Evolutionary conservation across 2,329 filamentous ascomycete genomes (phyloP).

Genomic region (Neonectria coccinea): DNA sequence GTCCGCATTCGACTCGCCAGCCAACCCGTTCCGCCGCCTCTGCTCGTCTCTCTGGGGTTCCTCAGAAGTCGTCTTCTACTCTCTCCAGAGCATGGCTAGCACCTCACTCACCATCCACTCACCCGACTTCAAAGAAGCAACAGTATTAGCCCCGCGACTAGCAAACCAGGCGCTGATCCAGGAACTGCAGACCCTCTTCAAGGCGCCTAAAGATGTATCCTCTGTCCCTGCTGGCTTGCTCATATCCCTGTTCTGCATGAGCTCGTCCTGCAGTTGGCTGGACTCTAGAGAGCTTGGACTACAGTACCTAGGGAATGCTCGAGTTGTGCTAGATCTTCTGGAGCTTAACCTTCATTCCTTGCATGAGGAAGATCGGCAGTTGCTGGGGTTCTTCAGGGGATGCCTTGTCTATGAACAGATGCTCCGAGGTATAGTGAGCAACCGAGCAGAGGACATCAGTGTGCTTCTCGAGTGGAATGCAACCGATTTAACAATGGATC

Average conservation of each 20-base stretch:
- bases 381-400: slow-evolving; percentile 37
- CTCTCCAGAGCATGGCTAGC: slow-evolving; percentile 39
- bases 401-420: slow-evolving; percentile 38
- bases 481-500: slow-evolving; percentile 6
- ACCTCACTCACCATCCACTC: slow-evolving; percentile 29
- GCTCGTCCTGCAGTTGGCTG: slow-evolving; percentile 39
- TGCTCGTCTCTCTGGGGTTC: slow-evolving; percentile 34
- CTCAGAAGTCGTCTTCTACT: slow-evolving; percentile 33
- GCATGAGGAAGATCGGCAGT: slow-evolving; percentile 25
- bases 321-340: slow-evolving; percentile 31
- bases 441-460: slow-evolving; percentile 35
- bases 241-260: slow-evolving; percentile 36
- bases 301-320: slow-evolving; percentile 36
- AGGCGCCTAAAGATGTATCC: slow-evolving; percentile 30
- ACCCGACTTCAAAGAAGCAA: slow-evolving; percentile 34
- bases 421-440: slow-evolving; percentile 36
- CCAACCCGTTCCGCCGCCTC: slow-evolving; percentile 34
- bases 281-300: slow-evolving; percentile 37
- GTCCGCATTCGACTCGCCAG: slow-evolving; percentile 39
- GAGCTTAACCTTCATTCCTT: slow-evolving; percentile 33
- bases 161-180: slow-evolving; percentile 38
- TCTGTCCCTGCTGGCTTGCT: slow-evolving; percentile 31
- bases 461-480: slow-evolving; percentile 34
- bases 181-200: slow-evolving; percentile 30
- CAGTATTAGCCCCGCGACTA: slow-evolving; percentile 27